Evolutionary conservation across 495 filamentous ascomycete genomes (phyloP), one percentile per base, ranked within the genome.

Genomic region (Penicillium bialowiezense): DNA sequence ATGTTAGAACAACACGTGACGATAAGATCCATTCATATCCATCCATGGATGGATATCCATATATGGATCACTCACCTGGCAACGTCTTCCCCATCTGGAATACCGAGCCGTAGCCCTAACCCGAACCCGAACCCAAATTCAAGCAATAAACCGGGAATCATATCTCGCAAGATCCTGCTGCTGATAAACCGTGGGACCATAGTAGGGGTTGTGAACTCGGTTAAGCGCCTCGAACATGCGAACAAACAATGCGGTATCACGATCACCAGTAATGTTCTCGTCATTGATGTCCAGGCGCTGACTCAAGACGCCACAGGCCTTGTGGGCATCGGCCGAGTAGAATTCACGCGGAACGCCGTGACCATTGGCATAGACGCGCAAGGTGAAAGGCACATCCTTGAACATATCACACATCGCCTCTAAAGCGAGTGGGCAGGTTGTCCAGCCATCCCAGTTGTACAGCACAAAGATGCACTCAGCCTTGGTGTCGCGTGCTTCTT

Each of bases 291-390:
- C 3, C 19, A 39, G n/a, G 9, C 3, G 7, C 3, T 23, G 26
- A 10, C 7, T 7, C 6, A 39, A 15, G 18, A 23, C 39, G 17
- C 7, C 36, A 23, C 31, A 31, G 13, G 40, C 35, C 35, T 21
- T 39, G n/a, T 48, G 45, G 10, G 35, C 45, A 9, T 38, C 38
- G 8, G 37, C 45, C 24, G 39, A 24, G 14, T 12, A 48, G 26
- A 48, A 48, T 12, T 48, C 26, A 9, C 26, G 26, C 14, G 45
- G 45, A 19, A 18, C 28, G 3, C 26, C 36, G 0, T 33, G 43
- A 14, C 29, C 29, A 5, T 35, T 26, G n/a, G 45, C 45, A 48
- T 48, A 48, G 29, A 48, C 19, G 5, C 31, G 45, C 7, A 48
- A 13, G 0, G 5, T 32, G 7, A 48, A 39, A 5, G 17, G 26